Base-by-base conservation (phyloP, 2,329 filamentous ascomycete genomes). In the Xylariaceae sp. region DNA sequence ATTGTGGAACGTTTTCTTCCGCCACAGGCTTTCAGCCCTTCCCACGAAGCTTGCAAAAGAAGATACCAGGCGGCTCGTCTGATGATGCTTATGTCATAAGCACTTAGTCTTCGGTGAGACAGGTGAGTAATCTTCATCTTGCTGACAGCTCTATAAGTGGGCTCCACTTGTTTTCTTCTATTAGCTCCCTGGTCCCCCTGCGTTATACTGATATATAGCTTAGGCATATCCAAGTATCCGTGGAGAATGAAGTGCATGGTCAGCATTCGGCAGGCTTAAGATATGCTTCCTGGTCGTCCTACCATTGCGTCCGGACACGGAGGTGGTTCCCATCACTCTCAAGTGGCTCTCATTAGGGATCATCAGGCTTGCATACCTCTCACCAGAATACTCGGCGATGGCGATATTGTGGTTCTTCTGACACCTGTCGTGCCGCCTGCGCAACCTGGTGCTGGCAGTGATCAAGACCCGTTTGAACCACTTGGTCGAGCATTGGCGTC, bases 391-490 rank as follows among this genome's bases (percentile, higher is more conserved):
- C 73, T 85, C 21, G 67, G 65, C 40, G 75, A 81, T 45, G 75
- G 77, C 50, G 81, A 85, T 61, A 70, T 82, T n/a, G 74, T 88
- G n/a, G 74, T 89, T 48, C 79, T 87, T 45, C 71, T 88, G 32
- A 86, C 86, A 5, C 85, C 85, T 1, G 79, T 81, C 21, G 79
- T 83, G 32, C 69, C 78, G 20, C 82, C 78, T 45, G 67, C 74
- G 59, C 75, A 73, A 63, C 73, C 71, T 56, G 73, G 73, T 61
- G 64, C 74, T 44, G 66, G 72, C 44, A 75, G 77, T 57, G 72
- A 71, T 44, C 78, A 74, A 65, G 89, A 93, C 68, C 89, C 89
- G 0, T 92, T 92, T 67, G 89, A 92, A 70, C 80, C 82, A 14
- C 76, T 93, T 18, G 89, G 89, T 19, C 80, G 81, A 59, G 81